phyloP scores from a whole-genome alignment of 2,329 filamentous ascomycete species.

The Colletotrichum paranaense region DNA sequence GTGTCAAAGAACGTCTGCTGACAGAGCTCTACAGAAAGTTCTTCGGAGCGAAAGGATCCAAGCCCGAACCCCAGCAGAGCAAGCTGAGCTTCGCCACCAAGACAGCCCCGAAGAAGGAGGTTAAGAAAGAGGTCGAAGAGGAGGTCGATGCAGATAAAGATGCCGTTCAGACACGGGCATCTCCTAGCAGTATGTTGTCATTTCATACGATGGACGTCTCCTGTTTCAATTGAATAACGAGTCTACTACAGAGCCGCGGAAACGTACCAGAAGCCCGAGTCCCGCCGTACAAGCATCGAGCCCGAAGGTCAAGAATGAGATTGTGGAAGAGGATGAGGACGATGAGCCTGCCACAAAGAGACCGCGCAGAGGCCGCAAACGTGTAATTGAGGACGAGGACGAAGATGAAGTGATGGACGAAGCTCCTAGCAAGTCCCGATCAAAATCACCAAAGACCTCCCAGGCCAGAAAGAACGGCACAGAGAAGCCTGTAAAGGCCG shows the following conservation, averaged over 20 bases:
- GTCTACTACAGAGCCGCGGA: slow-evolving; percentile 53
- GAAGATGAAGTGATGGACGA: slow-evolving; percentile 59
- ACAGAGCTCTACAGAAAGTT: slow-evolving; percentile 75
- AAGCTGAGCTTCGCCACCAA: slow-evolving; percentile 81
- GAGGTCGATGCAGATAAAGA: slow-evolving; percentile 42
- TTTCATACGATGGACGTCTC: not conserved
- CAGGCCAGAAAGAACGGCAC: not conserved
- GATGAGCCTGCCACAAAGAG: slow-evolving; percentile 72
- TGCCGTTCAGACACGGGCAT: slow-evolving; percentile 51
- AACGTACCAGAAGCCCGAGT: slow-evolving; percentile 51
- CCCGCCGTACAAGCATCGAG: slow-evolving; percentile 36
- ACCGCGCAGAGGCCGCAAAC: slow-evolving; percentile 57
- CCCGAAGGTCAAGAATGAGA: slow-evolving; percentile 43
- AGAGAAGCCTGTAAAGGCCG: slow-evolving; percentile 30
- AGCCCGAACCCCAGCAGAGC: slow-evolving; percentile 75
- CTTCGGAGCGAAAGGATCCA: slow-evolving; percentile 76
- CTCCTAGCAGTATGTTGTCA: slow-evolving; percentile 38
- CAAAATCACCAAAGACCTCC: slow-evolving; percentile 29
- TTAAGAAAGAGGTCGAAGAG: slow-evolving; percentile 49
- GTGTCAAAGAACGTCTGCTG: not conserved
- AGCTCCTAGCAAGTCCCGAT: slow-evolving; percentile 38
- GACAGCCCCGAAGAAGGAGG: slow-evolving; percentile 44
- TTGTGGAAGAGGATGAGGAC: slow-evolving; percentile 63
- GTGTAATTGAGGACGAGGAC: slow-evolving; percentile 59
- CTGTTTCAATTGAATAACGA: not conserved